Percentiles rank a stretch among this genome's conserved stretches.
phyloP scores from a whole-genome alignment of 306 rosid species.

The Bauhinia variegata region DNA sequence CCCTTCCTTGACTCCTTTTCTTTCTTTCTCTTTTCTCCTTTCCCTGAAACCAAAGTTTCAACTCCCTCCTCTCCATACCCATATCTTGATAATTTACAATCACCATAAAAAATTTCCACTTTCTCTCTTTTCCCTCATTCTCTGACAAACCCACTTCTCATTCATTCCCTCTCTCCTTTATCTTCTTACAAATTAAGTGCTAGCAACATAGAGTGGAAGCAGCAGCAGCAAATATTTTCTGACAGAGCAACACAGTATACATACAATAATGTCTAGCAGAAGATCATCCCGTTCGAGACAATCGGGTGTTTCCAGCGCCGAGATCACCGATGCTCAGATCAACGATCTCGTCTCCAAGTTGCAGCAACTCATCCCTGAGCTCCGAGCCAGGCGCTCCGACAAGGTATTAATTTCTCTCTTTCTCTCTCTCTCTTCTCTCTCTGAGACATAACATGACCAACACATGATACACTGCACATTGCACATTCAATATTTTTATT shows the following conservation, averaged over 20 bases:
- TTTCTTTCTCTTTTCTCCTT: slow-evolving; percentile 31
- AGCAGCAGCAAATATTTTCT: slow-evolving; percentile 5
- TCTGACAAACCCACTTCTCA: slow-evolving; percentile 2
- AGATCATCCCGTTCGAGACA: slow-evolving; percentile 78
- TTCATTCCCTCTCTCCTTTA: not conserved
- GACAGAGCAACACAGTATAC: not conserved
- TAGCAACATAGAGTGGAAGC: too few relatives aligned
- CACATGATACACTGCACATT: slow-evolving; percentile 30
- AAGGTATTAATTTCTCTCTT: slow-evolving; percentile 57
- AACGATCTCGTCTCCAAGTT: slow-evolving; percentile 83
- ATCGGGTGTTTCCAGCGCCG: slow-evolving; percentile 50
- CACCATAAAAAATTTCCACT: too few relatives aligned
- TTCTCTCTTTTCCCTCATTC: not conserved
- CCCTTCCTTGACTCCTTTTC: not conserved
- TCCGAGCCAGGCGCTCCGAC: slow-evolving; percentile 70
- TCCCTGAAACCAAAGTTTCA: too few relatives aligned
- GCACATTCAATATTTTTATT: slow-evolving; percentile 21
- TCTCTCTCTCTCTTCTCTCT: too few relatives aligned
- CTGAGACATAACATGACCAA: not conserved
- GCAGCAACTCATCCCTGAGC: slow-evolving; percentile 89
- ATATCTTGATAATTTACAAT: too few relatives aligned
- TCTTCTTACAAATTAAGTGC: too few relatives aligned
- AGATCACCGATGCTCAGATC: slow-evolving; percentile 88
- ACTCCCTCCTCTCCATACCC: not conserved
- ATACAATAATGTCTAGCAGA: slow-evolving; percentile 75